Base-by-base conservation (phyloP, 345 rosid species). In the Citrus reticulata region DNA sequence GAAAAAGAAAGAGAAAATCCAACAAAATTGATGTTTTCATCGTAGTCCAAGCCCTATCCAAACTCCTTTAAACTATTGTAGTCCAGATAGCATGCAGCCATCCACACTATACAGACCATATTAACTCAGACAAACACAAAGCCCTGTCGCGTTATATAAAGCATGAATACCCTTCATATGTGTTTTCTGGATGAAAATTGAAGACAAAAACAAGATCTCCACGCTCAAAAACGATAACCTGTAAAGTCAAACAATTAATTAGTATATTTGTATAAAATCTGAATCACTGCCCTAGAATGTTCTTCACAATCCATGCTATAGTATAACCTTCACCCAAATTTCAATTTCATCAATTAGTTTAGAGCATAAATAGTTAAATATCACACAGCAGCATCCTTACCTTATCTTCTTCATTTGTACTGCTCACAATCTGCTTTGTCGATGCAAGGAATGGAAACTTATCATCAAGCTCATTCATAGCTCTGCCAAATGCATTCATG, bases 201-300 rank as follows among this genome's bases (percentile, higher is more conserved):
- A 91, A 92, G 60, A 92, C 92, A 51, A 91, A 91, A 72, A 91
- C 89, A 69, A 91, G 89, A 84, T 91, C 93, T 79, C 94, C 93
- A 32, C 87, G 91, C 87, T 91, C 97, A 78, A 92, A 92, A 77
- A 92, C 92, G 4, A 92, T 89, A 77, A 91, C 92, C 97, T 90
- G 91, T 60, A 75, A 75, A 19, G 61, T 60, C 24, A 32, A 85
- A 80, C 13, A 68, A 79, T 71, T 34, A 55, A 71, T 80, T 30
- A 75, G 30, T 62, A 70, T 13, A 37, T 66, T 29, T 22, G 14
- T 29, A 17, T 46, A 75, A 75, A 46, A 4, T 1, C 14, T n/a
- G 19, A 10, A 46, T 64, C 2, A 32, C 70, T 46, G 42, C 37
- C 40, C 27, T 14, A 74, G 77, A 7, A n/a, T 57, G 24, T 37